Evolutionary conservation across 257 asterid genomes (phyloP).

Genomic region (Plantago major): DNA sequence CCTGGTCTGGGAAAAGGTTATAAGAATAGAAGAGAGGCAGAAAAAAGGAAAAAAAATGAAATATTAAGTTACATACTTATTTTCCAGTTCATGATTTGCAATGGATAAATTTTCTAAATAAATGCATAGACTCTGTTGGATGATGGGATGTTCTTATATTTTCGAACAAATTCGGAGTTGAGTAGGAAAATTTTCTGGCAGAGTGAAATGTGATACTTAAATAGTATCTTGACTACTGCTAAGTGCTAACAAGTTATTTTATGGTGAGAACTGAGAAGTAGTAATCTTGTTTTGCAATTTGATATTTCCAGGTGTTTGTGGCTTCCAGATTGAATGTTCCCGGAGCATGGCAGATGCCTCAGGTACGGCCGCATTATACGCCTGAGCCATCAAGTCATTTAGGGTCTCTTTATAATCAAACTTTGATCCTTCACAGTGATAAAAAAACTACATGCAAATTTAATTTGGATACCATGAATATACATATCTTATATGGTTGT

Average conservation of each 20-base stretch:
- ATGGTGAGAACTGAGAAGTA: constrained; percentile 6
- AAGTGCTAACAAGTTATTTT: constrained; percentile 3
- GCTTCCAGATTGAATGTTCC: constrained; percentile 96
- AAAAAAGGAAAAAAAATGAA: no score
- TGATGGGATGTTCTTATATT: no score
- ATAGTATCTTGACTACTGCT: no score
- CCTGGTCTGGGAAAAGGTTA: not conserved
- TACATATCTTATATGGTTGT: no score
- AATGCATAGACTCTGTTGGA: no score
- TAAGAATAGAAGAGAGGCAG: no score
- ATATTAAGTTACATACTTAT: not conserved
- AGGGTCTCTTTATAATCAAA: not conserved
- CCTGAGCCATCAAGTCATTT: not conserved
- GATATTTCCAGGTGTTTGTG: constrained; percentile 74
- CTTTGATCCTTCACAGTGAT: not conserved
- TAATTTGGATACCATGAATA: no score
- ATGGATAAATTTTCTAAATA: not conserved
- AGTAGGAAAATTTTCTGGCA: not conserved
- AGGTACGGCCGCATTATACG: constrained; percentile 48
- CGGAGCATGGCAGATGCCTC: constrained; percentile 99
- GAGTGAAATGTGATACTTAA: not conserved
- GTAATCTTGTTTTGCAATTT: constrained; percentile 9
- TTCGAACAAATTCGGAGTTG: no score
- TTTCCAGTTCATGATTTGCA: not conserved
- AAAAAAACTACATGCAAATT: not conserved